Evolutionary conservation across 2,329 filamentous ascomycete genomes (phyloP).

Genomic region (Sordariomycetes sp.): DNA sequence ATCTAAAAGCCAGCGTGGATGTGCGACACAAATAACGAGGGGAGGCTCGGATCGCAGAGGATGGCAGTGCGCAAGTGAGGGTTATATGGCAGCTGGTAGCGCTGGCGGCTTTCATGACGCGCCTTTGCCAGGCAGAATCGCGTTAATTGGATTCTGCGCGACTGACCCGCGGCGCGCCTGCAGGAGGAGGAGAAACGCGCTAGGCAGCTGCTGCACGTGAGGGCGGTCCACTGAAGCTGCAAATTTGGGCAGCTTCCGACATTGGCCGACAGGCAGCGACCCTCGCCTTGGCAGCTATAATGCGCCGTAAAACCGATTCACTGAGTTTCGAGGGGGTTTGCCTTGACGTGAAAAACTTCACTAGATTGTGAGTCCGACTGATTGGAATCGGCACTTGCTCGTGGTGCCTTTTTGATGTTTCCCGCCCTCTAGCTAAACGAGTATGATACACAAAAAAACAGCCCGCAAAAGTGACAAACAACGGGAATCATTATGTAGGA

Average conservation of each 20-base stretch:
- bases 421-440: conserved; percentile 5
- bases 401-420: neutral
- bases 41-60: too few species aligned
- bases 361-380: too few species aligned
- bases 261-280: too few species aligned
- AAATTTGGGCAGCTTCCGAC: neutral
- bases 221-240: neutral
- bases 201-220: conserved; percentile 2
- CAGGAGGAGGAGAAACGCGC: neutral
- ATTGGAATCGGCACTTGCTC: neutral
- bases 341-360: too few species aligned
- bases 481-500: conserved; percentile 19
- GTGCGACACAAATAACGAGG: too few species aligned
- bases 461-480: conserved; percentile 11
- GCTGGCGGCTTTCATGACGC: conserved; percentile 20
- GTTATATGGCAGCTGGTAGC: neutral
- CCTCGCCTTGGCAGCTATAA: too few species aligned
- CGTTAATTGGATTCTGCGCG: conserved; percentile 24
- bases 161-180: neutral
- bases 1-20: too few species aligned
- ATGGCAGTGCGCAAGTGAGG: too few species aligned
- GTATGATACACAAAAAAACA: conserved; percentile 18
- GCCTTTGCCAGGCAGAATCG: conserved; percentile 25
- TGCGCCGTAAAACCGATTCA: too few species aligned
- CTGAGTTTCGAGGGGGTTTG: too few species aligned